These are phyloP conservation scores for Solanum corneliomulleri DNA, from an alignment of 257 asterid species.

Conservation along the genomic window DNA sequence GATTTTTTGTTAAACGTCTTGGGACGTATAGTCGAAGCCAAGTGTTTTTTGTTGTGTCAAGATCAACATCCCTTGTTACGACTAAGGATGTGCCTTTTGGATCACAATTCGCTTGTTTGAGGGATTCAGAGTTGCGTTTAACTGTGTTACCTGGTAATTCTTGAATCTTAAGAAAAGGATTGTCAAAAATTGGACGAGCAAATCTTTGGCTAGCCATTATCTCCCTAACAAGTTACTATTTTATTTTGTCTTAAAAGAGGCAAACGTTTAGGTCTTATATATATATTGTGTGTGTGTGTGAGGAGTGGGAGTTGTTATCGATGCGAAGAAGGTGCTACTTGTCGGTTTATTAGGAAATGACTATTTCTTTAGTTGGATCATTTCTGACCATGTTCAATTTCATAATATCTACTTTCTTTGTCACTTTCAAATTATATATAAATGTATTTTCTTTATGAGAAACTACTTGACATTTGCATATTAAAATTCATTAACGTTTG, in stretches of 20 bases:
- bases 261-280: neutral
- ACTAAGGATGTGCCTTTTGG: conserved; percentile 13
- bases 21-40: conserved; percentile 46
- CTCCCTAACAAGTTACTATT: neutral
- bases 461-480: neutral
- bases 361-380: neutral
- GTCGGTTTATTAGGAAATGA: neutral
- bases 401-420: too few species aligned
- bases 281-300: neutral
- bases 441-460: neutral
- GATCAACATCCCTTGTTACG: conserved; percentile 29
- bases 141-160: conserved; percentile 21
- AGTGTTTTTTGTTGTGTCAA: conserved; percentile 21
- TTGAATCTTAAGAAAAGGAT: conserved; percentile 23
- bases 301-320: neutral
- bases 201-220: conserved; percentile 5
- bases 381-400: neutral
- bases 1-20: neutral
- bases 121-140: conserved; percentile 12
- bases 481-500: too few species aligned
- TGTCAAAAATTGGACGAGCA: conserved; percentile 25
- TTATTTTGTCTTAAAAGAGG: neutral
- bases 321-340: neutral
- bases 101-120: conserved; percentile 14
- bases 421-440: neutral